Evolutionary conservation across 225 moss, liverwort and hornwort species (phyloP).

Genomic region (Neckera pumila): DNA sequence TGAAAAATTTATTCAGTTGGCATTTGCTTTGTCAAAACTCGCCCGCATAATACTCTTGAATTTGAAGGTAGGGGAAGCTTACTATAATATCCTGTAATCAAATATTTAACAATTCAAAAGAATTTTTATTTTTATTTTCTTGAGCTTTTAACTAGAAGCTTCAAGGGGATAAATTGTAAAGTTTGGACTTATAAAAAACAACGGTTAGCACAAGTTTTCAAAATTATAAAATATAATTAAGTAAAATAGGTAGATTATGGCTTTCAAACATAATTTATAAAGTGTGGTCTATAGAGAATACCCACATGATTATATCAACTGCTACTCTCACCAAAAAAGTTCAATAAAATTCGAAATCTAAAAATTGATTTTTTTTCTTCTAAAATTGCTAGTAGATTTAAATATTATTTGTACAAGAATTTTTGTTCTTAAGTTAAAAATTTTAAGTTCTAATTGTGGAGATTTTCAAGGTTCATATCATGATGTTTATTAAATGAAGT

Average conservation of each 20-base stretch:
- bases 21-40: too few species aligned
- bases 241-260: background rate
- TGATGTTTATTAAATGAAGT: background rate
- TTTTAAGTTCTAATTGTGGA: background rate
- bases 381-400: background rate
- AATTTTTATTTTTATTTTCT: background rate
- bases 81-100: background rate
- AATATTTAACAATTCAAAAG: background rate
- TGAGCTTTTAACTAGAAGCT: background rate
- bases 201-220: fast-evolving
- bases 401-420: background rate
- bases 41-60: background rate
- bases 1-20: background rate
- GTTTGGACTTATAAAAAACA: background rate
- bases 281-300: background rate
- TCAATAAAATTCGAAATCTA: background rate
- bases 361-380: background rate
- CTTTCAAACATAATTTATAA: background rate
- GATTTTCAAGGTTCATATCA: background rate
- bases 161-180: background rate
- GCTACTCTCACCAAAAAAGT: background rate
- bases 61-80: too few species aligned
- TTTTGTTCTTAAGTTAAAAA: too few species aligned
- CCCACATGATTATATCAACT: background rate
- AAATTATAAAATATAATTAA: background rate